Base-by-base conservation (phyloP, 495 filamentous ascomycete species). In the Talaromyces nanjingensis region DNA sequence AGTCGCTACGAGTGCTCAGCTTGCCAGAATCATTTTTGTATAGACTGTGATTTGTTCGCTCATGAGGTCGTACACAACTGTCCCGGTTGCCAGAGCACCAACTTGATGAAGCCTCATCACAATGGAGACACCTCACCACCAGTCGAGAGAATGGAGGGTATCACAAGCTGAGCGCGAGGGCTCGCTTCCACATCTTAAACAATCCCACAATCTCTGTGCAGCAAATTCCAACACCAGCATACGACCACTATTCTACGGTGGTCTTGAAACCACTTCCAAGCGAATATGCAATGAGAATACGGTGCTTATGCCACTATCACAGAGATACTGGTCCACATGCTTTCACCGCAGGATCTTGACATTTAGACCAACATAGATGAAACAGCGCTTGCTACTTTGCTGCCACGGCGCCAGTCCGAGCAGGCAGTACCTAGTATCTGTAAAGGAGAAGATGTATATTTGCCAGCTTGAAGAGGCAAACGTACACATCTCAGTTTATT, bases 1-100 rank as follows among this genome's bases (percentile, higher is more conserved):
- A 87, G 87, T 59, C 81, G 94, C 63, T 98, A 98, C 71, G 88
- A 88, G 64, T 98, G 94, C 73, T 84, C 86, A 65, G 87, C 84
- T 37, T 98, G 94, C 72, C 73, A 81, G 6, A 88, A 90, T 58
- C 91, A 96, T 73, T 98, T 98, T 70, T 98, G 94, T 81, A 93
- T 98, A 67, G 96, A 98, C 72, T 98, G 96, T 71, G 96, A 98
- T 75, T 83, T 97, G 5, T 98, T 91, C 76, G 88, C 89, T 24
- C 94, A 98, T 75, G 91, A 96, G 75, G 85, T 91, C 4, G 82
- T 96, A 49, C 93, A 98, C 73, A 97, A 97, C 71, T 98, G 94
- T 68, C 93, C 94, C 14, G 92, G 92, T 0, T 98, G 94, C 72
- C 90, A 96, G 77, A 91, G 89, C 74, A 80, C 67, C 60, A 73